Percentiles rank a stretch among this genome's conserved stretches.
phyloP scores from a whole-genome alignment of 306 rosid genomes.

The Arachis hypogaea region DNA sequence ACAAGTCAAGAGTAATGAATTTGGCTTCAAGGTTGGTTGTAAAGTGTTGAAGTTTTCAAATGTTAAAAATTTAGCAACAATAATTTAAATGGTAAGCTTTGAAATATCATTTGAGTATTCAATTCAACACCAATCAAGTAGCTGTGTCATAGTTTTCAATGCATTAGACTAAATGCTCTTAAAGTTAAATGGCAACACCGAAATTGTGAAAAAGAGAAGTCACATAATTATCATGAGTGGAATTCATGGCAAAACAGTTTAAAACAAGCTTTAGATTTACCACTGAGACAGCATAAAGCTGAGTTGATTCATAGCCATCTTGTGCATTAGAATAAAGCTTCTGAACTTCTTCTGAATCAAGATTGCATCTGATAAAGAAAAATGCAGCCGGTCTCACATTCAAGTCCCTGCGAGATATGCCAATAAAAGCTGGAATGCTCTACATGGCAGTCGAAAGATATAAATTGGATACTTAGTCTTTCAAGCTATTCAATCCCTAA shows the following conservation, averaged over 20 bases:
- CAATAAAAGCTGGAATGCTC: conserved; percentile 68
- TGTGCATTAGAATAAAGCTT: conserved; percentile 69
- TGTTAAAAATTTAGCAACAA: conserved; percentile 13
- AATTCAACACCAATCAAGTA: neutral
- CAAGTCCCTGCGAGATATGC: conserved; percentile 76
- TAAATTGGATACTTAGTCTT: conserved; percentile 35
- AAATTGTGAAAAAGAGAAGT: neutral
- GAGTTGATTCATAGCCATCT: conserved; percentile 94
- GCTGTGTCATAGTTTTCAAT: conserved; percentile 2
- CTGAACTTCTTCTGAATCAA: conserved; percentile 72
- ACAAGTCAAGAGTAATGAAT: neutral
- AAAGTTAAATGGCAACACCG: neutral
- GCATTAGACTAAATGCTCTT: conserved; percentile 24
- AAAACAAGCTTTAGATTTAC: conserved; percentile 49
- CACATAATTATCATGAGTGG: conserved; percentile 28
- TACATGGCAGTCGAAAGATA: conserved; percentile 47
- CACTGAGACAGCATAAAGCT: conserved; percentile 74
- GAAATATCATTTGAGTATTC: too few species aligned
- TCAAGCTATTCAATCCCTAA: conserved; percentile 22
- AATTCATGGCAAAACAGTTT: conserved; percentile 17
- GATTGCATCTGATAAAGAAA: conserved; percentile 84
- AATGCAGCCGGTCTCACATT: conserved; percentile 83
- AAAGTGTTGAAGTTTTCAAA: neutral
- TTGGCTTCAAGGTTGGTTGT: conserved; percentile 2
- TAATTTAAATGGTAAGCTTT: neutral